Evolutionary conservation across 257 asterid species (phyloP).

Genomic region (Cruciata laevipes): DNA sequence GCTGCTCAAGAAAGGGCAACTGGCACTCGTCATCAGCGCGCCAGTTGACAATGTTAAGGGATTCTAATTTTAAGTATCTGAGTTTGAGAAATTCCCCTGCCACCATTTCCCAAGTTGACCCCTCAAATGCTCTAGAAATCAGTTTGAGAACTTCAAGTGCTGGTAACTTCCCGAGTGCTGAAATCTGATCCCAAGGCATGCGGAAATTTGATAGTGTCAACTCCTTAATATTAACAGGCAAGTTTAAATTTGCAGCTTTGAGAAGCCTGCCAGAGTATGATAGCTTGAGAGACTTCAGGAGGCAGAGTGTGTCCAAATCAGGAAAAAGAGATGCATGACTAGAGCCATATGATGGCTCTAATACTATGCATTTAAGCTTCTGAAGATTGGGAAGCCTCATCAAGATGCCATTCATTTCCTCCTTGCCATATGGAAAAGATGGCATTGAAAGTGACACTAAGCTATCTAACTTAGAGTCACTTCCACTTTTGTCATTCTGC

Average conservation of each 20-base stretch:
- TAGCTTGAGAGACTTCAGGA: neutral
- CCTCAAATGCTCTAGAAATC: neutral
- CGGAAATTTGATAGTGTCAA: slow-evolving; percentile 3
- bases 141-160: neutral
- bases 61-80: neutral
- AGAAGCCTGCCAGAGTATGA: neutral
- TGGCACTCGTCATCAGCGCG: too few relatives aligned
- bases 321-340: too few relatives aligned
- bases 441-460: neutral
- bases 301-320: neutral
- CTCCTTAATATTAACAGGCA: neutral
- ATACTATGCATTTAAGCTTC: neutral
- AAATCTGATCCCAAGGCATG: neutral
- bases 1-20: too few relatives aligned
- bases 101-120: neutral
- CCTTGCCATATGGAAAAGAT: neutral
- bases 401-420: neutral
- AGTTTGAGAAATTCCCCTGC: neutral
- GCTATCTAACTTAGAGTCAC: neutral
- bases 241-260: neutral
- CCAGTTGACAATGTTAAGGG: too few relatives aligned
- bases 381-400: slow-evolving; percentile 2
- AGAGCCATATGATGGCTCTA: neutral
- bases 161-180: neutral
- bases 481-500: neutral